Conservation (phyloP, 1,139 yeast genomes). For the Sugiyamaella pinicola region DNA sequence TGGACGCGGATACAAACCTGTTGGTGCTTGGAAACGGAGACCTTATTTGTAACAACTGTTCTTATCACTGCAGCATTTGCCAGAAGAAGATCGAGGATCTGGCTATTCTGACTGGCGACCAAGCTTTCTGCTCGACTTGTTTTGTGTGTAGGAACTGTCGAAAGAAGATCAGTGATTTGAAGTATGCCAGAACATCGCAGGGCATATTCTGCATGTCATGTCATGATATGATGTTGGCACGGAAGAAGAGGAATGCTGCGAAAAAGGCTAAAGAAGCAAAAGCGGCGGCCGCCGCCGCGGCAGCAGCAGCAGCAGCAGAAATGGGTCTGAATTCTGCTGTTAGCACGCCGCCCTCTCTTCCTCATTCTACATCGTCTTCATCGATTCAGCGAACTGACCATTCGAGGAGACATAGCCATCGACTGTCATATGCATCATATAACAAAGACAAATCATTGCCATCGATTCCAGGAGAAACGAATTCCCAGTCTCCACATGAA, state of each 20-base stretch:
- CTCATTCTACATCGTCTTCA: conserved; percentile 8
- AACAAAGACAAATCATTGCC: conserved; percentile 38
- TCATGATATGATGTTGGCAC: conserved; percentile 79
- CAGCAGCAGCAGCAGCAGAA: conserved; percentile 25
- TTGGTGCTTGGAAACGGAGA: conserved; percentile 91
- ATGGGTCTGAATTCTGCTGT: conserved; percentile 22
- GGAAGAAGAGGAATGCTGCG: conserved; percentile 45
- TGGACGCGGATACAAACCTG: conserved; percentile 88
- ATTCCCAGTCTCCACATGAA: not conserved
- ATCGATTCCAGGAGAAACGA: conserved; percentile 31
- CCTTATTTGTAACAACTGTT: conserved; percentile 85
- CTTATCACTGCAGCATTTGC: conserved; percentile 86
- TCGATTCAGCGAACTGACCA: conserved; percentile 7
- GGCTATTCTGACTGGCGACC: conserved; percentile 93
- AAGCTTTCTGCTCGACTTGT: conserved; percentile 90
- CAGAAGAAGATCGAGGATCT: conserved; percentile 88
- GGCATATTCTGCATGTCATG: conserved; percentile 94
- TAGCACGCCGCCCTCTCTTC: not conserved
- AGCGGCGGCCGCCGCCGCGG: conserved; percentile 10
- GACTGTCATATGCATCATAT: conserved; percentile 17
- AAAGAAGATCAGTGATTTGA: conserved; percentile 80
- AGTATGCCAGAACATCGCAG: conserved; percentile 91
- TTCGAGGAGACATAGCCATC: conserved; percentile 9
- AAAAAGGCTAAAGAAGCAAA: conserved; percentile 2
- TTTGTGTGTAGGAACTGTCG: conserved; percentile 91